Evolutionary conservation across 306 rosid species (phyloP), one percentile per base, ranked within the genome.

Genomic region (Mimosa pudica): DNA sequence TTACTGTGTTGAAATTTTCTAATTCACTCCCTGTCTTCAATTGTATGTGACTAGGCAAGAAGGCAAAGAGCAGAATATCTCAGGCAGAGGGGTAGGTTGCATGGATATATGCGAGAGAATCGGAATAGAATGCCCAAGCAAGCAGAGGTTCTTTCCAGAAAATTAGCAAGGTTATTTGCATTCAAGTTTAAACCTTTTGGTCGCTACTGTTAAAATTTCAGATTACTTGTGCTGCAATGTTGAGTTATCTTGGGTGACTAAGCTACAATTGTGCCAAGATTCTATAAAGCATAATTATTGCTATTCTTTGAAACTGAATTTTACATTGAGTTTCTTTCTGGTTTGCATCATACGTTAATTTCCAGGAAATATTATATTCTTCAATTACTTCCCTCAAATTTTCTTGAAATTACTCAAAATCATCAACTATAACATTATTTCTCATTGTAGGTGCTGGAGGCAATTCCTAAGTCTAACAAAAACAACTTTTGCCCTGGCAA

Each of bases 1-100:
- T 73, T 17, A 57, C 63, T 32, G 30, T 72, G 17, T 70, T 33
- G 30, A 55, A 55, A 69, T 1, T 73, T 16, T 73, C 46, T 44
- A 35, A 42, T 68, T 24, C 55, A 49, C 61, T 47, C 32, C 47
- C 54, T 81, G 73, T 63, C 17, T 17, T 73, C 58, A n/a, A 13
- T 72, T 58, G 5, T 69, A 6, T 10, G 2, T 70, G 41, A 18
- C 74, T 81, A 94, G 98, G 98, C 98, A 73, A 94, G 77, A 81
- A 91, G 92, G 80, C 93, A 89, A 24, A 91, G 98, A 82, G 98
- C 98, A 70, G 98, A 95, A 81, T 91, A 86, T 90, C 89, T 95
- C 80, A 89, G 93, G 89, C 93, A 87, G 70, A 89, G 96, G 80
- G 98, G 90, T 82, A 89, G 89, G 84, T 80, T 80, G 73, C 85